phyloP scores from a whole-genome alignment of 371 early-diverging fungal genomes.

The Apophysomyces trapeziformis region DNA sequence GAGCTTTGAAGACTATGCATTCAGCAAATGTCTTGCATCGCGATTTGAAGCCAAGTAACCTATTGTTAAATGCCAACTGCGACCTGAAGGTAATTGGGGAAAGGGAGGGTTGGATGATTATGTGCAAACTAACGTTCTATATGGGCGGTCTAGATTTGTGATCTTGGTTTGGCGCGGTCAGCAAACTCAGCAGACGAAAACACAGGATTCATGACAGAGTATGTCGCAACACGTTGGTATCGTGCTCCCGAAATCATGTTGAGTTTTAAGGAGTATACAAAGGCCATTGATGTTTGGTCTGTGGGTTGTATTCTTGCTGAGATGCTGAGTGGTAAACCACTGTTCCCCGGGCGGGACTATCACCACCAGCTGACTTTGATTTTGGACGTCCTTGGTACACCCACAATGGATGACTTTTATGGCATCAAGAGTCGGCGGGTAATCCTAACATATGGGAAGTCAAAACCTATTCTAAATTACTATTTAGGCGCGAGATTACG shows the following conservation, averaged over 20 bases:
- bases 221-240: conserved; percentile 99
- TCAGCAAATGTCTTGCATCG: conserved; percentile 97
- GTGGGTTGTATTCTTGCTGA: conserved; percentile 98
- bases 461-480: not conserved
- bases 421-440: conserved; percentile 79
- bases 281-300: conserved; percentile 98
- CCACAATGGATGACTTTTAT: conserved; percentile 86
- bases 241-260: conserved; percentile 98
- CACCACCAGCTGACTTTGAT: conserved; percentile 98
- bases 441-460: conserved; percentile 8
- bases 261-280: conserved; percentile 93
- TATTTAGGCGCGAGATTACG: conserved; percentile 84
- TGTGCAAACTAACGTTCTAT: not conserved
- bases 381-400: conserved; percentile 96
- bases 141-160: conserved; percentile 71
- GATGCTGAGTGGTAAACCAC: conserved; percentile 87
- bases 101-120: not conserved
- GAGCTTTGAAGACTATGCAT: conserved; percentile 98
- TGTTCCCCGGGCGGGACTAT: conserved; percentile 93
- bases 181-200: conserved; percentile 87
- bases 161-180: conserved; percentile 93
- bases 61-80: conserved; percentile 97
- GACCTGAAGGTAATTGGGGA: conserved; percentile 79
- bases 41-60: conserved; percentile 97
- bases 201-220: conserved; percentile 95